Evolutionary conservation across 2,329 filamentous ascomycete genomes (phyloP).

Genomic region (Nemania sp.): DNA sequence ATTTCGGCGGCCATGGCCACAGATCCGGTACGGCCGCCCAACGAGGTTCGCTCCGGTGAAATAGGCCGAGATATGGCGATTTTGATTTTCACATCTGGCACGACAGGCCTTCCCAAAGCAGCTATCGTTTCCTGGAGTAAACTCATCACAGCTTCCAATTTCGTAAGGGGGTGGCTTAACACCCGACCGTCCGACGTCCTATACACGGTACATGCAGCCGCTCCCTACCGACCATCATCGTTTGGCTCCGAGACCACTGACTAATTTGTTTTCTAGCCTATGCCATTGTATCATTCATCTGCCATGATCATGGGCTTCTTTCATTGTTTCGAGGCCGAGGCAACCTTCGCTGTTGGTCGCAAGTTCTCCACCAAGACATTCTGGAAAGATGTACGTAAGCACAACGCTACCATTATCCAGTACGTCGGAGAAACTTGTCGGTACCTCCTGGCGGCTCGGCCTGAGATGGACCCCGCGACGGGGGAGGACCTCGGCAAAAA

Average conservation of each 20-base stretch:
- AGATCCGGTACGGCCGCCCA: conserved; percentile 67
- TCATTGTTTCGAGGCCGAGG: conserved; percentile 69
- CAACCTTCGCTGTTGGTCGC: conserved; percentile 77
- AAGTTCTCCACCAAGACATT: conserved; percentile 83
- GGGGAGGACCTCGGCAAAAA: conserved; percentile 77
- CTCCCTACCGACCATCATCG: neutral
- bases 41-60: conserved; percentile 66
- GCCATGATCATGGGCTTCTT: conserved; percentile 77
- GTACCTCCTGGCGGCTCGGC: conserved; percentile 78
- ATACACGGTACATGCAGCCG: conserved; percentile 71
- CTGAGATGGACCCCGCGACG: conserved; percentile 70
- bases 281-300: conserved; percentile 91
- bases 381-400: conserved; percentile 79
- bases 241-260: neutral
- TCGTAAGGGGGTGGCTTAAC: conserved; percentile 67
- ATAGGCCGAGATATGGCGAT: conserved; percentile 70
- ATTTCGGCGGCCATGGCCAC: conserved; percentile 66
- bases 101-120: conserved; percentile 85
- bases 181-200: conserved; percentile 74
- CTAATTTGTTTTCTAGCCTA: conserved; percentile 65
- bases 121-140: conserved; percentile 82
- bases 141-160: conserved; percentile 63
- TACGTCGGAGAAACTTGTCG: conserved; percentile 91
- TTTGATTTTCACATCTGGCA: conserved; percentile 88
- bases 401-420: conserved; percentile 80